phyloP scores from a whole-genome alignment of 345 rosid genomes.

The Trapa bicornis region DNA sequence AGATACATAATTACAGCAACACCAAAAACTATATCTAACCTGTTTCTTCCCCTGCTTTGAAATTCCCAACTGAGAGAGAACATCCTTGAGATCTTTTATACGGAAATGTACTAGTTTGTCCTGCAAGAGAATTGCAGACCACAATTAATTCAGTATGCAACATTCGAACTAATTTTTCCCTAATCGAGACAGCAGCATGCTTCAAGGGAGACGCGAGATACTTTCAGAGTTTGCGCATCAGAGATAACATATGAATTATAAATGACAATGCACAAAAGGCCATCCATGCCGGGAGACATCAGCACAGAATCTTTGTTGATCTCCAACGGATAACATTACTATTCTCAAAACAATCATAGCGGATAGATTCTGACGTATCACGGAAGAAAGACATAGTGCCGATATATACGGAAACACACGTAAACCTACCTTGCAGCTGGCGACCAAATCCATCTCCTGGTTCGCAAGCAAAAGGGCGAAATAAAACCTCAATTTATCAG shows the following conservation, averaged over 20 bases:
- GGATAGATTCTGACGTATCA: neutral
- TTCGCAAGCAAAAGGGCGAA: conserved; percentile 4
- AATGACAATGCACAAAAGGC: too few relatives aligned
- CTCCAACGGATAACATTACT: neutral
- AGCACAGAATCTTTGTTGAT: neutral
- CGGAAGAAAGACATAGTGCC: neutral
- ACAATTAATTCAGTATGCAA: too few relatives aligned
- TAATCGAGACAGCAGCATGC: neutral
- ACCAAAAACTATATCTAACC: conserved; percentile 25
- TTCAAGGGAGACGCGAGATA: neutral
- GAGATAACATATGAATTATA: neutral
- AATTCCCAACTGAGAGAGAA: conserved; percentile 73
- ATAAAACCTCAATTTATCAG: conserved; percentile 19
- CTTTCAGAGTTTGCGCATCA: neutral
- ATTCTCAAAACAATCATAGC: neutral
- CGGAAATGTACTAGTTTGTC: conserved; percentile 75
- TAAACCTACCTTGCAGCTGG: conserved; percentile 57
- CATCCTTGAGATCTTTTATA: conserved; percentile 94
- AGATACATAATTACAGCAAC: neutral
- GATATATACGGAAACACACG: neutral
- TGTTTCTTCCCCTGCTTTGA: conserved; percentile 98
- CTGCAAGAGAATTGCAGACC: conserved; percentile 22
- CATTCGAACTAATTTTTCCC: neutral
- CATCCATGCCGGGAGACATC: too few relatives aligned
- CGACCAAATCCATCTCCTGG: conserved; percentile 65